These are phyloP conservation scores for Capsicum chinense DNA, from an alignment of 257 asterid species.

Conservation along the genomic window DNA sequence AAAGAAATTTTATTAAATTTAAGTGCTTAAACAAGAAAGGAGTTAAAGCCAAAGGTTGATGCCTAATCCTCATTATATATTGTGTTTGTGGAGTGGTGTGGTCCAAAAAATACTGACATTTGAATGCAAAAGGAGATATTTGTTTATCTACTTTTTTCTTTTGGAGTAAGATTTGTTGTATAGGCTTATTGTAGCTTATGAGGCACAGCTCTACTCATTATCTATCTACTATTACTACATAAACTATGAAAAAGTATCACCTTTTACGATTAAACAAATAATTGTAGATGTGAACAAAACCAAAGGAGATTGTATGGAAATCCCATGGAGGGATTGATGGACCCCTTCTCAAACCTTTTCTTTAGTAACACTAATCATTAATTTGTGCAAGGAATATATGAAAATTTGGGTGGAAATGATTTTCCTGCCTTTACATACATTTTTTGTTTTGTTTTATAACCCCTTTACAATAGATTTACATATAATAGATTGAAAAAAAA, in stretches of 20 bases:
- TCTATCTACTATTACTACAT: not conserved
- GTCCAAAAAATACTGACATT: not conserved
- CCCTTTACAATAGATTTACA: no score
- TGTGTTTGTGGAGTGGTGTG: slow-evolving; percentile 16
- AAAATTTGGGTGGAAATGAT: not conserved
- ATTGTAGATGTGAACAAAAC: not conserved
- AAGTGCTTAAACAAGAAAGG: slow-evolving; percentile 28
- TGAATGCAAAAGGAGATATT: not conserved
- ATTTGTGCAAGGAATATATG: slow-evolving; percentile 25
- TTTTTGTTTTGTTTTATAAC: no score
- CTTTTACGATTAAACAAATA: not conserved
- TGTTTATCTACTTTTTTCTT: slow-evolving; percentile 25
- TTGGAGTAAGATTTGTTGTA: slow-evolving; percentile 27
- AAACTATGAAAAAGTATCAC: slow-evolving; percentile 24
- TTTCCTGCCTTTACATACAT: no score
- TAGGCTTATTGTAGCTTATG: slow-evolving; percentile 20
- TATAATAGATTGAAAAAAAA: no score
- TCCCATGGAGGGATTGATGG: slow-evolving; percentile 14
- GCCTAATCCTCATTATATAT: slow-evolving; percentile 11
- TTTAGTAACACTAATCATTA: not conserved
- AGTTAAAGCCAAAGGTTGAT: slow-evolving; percentile 23
- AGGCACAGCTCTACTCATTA: slow-evolving; percentile 22
- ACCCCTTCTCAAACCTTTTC: not conserved
- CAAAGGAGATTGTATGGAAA: not conserved
- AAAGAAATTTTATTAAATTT: slow-evolving; percentile 28